Conservation (phyloP, 1,284 basidiomycete species). For the Schizophyllum commune region DNA sequence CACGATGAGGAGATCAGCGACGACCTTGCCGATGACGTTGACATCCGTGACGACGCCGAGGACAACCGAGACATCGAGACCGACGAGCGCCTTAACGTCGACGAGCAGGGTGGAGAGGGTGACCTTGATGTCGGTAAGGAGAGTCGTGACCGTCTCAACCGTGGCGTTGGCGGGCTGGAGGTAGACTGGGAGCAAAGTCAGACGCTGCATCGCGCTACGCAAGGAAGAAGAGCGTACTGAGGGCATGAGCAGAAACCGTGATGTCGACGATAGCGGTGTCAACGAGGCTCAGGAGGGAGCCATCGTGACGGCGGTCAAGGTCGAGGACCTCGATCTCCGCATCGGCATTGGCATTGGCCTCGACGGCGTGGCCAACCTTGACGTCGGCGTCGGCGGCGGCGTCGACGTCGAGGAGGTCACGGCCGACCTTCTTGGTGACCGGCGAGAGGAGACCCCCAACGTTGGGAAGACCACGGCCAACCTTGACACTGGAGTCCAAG, state of each 20-base stretch:
- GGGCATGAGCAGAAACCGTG: not conserved
- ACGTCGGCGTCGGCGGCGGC: not conserved
- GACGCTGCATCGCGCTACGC: no score
- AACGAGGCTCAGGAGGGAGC: not conserved
- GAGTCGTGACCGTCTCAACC: not conserved
- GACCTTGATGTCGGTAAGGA: not conserved
- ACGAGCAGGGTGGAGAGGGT: not conserved
- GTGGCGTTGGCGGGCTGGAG: not conserved
- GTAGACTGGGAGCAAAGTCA: not conserved
- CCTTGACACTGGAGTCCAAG: not conserved
- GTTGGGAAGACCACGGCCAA: not conserved
- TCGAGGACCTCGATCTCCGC: constrained; percentile 27
- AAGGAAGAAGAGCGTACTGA: not conserved
- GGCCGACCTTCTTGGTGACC: not conserved
- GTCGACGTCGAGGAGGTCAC: not conserved
- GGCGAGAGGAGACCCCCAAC: not conserved
- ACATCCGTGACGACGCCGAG: not conserved
- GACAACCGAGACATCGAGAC: not conserved
- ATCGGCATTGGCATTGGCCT: constrained; percentile 21
- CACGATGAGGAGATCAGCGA: not conserved
- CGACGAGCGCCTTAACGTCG: not conserved
- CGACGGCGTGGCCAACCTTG: not conserved
- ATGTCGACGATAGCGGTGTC: not conserved
- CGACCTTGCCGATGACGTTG: not conserved
- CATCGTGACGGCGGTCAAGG: not conserved